Evolutionary conservation across 129 eudicot species (phyloP), one percentile per base, ranked within the genome.

Genomic region (Flaveria linearis): DNA sequence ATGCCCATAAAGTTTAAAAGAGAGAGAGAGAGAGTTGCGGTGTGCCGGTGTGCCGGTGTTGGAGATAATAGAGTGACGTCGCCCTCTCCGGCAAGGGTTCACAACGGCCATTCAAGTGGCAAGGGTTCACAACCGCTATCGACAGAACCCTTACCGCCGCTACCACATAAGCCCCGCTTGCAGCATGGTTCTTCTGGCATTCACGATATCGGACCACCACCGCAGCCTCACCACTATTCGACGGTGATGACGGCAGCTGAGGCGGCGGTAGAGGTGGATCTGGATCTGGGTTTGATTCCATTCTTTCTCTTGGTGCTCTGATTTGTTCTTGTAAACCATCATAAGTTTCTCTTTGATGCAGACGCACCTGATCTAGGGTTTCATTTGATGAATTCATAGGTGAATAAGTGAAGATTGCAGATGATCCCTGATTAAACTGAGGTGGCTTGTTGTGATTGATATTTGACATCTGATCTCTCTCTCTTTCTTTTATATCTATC

Each of bases 351-450:
- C 78, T 84, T 3, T 67, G 89, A 52, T 68, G 86, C n/a, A 78
- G 86, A 72, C 42, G 81, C 3, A 18, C 76, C 46, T 74, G 89
- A 79, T 81, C 88, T 87, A 82, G 86, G 84, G 83, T 81, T 76
- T 83, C 72, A 77, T 77, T 66, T 74, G 69, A 75, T 60, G 80
- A 86, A 78, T 43, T 70, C 13, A 71, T 68, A 20, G 80, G 72
- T 52, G 61, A 36, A 47, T 70, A 51, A 52, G 78, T 23, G 45
- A 76, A 58, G 69, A 79, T 79, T 56, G 85, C 53, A 51, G 85
- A 58, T 53, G 88, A 71, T 52, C 64, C 83, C 30, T 62, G 81
- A 33, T 60, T 80, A 75, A 56, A 71, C 68, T 80, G 85, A 67
- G 83, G 52, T 56, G 71, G 78, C 72, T 47, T 73, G 50, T 81